Percentiles rank a stretch among this genome's conserved stretches.
Conservation (phyloP, 1,284 basidiomycete genomes). For the Leccinum olivaceoglutinosum region DNA sequence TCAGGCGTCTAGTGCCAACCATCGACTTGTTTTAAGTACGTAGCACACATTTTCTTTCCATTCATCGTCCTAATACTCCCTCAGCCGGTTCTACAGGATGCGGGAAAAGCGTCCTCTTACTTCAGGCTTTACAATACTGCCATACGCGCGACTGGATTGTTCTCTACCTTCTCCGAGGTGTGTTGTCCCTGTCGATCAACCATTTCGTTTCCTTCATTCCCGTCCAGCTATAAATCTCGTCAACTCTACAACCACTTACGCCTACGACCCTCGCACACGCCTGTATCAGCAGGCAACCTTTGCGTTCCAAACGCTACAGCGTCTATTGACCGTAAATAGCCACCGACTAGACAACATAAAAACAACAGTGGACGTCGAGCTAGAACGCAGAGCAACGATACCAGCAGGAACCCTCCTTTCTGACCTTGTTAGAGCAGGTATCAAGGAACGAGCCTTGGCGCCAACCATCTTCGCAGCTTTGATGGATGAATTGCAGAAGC, state of each 20-base stretch:
- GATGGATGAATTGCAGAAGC: conserved; percentile 61
- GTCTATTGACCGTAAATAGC: conserved; percentile 53
- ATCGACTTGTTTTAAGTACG: conserved; percentile 60
- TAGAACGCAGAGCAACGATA: conserved; percentile 45
- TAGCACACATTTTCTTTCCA: conserved; percentile 4
- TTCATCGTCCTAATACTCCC: conserved; percentile 3
- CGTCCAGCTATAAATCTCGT: conserved; percentile 62
- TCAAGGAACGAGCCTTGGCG: conserved; percentile 50
- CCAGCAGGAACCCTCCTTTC: conserved; percentile 46
- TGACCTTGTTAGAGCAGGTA: conserved; percentile 57
- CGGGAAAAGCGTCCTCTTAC: conserved; percentile 80
- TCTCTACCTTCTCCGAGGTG: conserved; percentile 69
- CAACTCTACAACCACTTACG: conserved; percentile 72
- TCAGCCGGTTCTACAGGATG: conserved; percentile 73
- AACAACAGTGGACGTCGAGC: conserved; percentile 36
- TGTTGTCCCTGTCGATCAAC: background rate
- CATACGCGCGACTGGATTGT: conserved; percentile 75
- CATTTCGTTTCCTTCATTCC: background rate
- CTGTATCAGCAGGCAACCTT: conserved; percentile 77
- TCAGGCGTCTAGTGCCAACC: conserved; percentile 38
- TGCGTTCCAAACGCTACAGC: conserved; percentile 55
- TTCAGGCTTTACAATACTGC: conserved; percentile 79
- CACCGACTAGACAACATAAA: conserved; percentile 36
- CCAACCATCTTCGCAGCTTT: conserved; percentile 63
- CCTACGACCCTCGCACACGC: conserved; percentile 71